A percentile compares a stretch with the other conserved stretches of the same genome.
phyloP scores from a whole-genome alignment of 352 stramenopile genomes.

The Globisporangium apiculatum region DNA sequence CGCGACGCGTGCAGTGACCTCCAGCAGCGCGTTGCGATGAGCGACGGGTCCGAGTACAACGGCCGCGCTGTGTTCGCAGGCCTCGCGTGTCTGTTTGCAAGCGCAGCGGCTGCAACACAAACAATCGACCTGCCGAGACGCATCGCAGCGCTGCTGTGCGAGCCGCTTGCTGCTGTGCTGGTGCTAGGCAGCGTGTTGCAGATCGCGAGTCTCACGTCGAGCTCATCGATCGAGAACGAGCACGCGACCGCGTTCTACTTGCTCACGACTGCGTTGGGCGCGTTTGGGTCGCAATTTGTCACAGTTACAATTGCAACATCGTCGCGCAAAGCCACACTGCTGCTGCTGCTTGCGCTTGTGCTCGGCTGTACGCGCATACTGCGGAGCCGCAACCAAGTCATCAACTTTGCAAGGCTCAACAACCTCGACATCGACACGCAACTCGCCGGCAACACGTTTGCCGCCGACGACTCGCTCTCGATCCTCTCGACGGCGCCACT shows the following conservation, averaged over 20 bases:
- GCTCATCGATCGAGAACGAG: constrained; percentile 87
- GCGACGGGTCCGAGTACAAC: constrained; percentile 79
- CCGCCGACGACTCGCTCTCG: constrained; percentile 67
- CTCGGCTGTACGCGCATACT: constrained; percentile 51
- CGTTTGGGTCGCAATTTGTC: constrained; percentile 14
- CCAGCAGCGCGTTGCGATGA: constrained; percentile 44
- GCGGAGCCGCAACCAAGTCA: constrained; percentile 77
- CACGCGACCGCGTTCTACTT: constrained; percentile 81
- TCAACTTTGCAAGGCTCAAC: constrained; percentile 84
- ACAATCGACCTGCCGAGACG: constrained; percentile 4
- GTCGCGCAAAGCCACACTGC: background rate
- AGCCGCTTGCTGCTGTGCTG: constrained; percentile 4
- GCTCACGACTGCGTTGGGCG: constrained; percentile 37
- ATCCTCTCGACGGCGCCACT: constrained; percentile 68
- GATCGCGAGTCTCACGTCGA: constrained; percentile 63
- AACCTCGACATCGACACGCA: constrained; percentile 35
- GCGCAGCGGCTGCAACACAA: constrained; percentile 10
- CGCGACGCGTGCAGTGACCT: constrained; percentile 33
- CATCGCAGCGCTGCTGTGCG: background rate
- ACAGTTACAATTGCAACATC: background rate
- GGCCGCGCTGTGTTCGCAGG: constrained; percentile 25
- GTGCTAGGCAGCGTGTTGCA: constrained; percentile 25
- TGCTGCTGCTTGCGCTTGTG: constrained; percentile 18
- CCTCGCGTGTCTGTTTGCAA: constrained; percentile 28
- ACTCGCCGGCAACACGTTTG: constrained; percentile 60